These are phyloP conservation scores for Haberlea rhodopensis DNA, from an alignment of 257 asterid genomes.

Conservation along the genomic window DNA sequence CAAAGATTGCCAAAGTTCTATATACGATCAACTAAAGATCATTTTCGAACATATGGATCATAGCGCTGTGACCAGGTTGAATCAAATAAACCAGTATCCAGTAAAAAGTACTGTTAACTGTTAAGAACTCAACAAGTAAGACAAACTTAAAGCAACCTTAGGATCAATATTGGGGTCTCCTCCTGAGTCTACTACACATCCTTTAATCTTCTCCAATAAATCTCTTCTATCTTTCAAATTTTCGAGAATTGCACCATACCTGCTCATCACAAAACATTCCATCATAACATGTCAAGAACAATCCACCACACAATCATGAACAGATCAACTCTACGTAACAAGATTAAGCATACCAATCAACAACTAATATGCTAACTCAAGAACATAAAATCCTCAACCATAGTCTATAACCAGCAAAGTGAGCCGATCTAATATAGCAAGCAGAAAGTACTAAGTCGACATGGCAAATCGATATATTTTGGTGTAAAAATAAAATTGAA, in stretches of 20 bases:
- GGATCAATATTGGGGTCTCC: slow-evolving; percentile 85
- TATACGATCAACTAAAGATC: not conserved
- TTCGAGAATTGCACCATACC: slow-evolving; percentile 83
- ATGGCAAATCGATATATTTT: not conserved
- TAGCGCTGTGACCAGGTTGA: not conserved
- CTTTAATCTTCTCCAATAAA: slow-evolving; percentile 66
- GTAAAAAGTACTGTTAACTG: not conserved
- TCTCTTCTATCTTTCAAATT: slow-evolving; percentile 49
- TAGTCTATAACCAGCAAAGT: not conserved
- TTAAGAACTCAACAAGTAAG: slow-evolving; percentile 8
- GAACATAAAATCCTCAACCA: not conserved
- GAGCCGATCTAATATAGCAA: not conserved
- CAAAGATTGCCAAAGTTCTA: not conserved
- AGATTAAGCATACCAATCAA: not conserved
- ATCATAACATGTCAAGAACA: not conserved
- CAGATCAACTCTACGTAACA: not conserved
- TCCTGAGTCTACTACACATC: slow-evolving; percentile 88
- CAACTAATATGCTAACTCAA: not conserved
- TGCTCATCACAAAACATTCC: slow-evolving; percentile 22
- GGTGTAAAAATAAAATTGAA: not conserved
- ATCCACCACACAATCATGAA: not conserved
- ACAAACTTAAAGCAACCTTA: slow-evolving; percentile 47
- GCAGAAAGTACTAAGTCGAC: no score
- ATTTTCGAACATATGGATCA: slow-evolving; percentile 3
- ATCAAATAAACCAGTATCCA: slow-evolving; percentile 15